phyloP scores from a whole-genome alignment of 495 filamentous ascomycete species.

The Hyaloscypha bicolor region DNA sequence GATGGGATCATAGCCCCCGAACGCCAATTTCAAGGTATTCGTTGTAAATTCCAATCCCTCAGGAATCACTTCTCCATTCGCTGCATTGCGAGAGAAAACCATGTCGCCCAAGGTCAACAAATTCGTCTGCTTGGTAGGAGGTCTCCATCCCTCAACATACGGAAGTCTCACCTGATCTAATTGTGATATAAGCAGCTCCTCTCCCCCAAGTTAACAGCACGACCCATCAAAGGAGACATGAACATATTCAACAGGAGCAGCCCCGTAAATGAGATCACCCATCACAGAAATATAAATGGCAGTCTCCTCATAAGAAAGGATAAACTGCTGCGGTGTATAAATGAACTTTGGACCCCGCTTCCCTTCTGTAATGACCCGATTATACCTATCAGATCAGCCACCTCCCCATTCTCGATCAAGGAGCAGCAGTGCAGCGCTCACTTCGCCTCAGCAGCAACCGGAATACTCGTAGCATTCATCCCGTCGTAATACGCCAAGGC shows the following conservation, averaged over 20 bases:
- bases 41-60: slow-evolving; percentile 15
- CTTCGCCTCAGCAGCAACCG: slow-evolving; percentile 14
- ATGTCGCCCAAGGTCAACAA: slow-evolving; percentile 8
- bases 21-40: slow-evolving; percentile 17
- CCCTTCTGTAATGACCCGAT: slow-evolving; percentile 9
- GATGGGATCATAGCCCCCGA: slow-evolving; percentile 19
- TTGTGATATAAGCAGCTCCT: neutral
- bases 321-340: slow-evolving; percentile 19
- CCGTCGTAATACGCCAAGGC: slow-evolving; percentile 22
- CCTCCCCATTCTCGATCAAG: neutral
- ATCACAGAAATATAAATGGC: slow-evolving; percentile 24
- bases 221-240: slow-evolving; percentile 24
- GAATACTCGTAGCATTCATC: slow-evolving; percentile 14
- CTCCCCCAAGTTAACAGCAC: neutral
- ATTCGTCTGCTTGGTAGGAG: slow-evolving; percentile 16
- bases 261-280: slow-evolving; percentile 20
- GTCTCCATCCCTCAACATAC: slow-evolving; percentile 22
- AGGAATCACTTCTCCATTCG: slow-evolving; percentile 14
- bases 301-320: slow-evolving; percentile 28
- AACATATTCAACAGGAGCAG: slow-evolving; percentile 23
- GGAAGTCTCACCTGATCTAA: slow-evolving; percentile 24
- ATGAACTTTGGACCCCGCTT: slow-evolving; percentile 22
- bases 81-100: slow-evolving; percentile 9
- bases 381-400: slow-evolving; percentile 3
- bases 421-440: neutral